Percentiles rank a stretch among this genome's conserved stretches.
Conservation (phyloP, 495 filamentous ascomycete species). For the Penicillium lividum region DNA sequence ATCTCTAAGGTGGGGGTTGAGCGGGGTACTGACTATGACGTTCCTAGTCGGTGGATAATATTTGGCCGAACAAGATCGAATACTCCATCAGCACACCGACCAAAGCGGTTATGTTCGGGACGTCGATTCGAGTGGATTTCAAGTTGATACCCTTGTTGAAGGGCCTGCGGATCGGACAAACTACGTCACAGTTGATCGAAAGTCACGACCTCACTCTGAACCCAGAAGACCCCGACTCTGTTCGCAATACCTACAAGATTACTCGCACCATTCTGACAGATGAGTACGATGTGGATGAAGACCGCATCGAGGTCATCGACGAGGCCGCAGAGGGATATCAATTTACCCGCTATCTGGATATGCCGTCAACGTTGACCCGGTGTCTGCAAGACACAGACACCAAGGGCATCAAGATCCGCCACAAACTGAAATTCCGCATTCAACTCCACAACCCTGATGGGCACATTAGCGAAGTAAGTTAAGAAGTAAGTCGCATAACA, state of each 20-base stretch:
- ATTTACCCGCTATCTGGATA: slow-evolving; percentile 63
- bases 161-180: slow-evolving; percentile 76
- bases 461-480: slow-evolving; percentile 78
- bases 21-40: slow-evolving; percentile 14
- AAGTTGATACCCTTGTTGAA: slow-evolving; percentile 82
- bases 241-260: slow-evolving; percentile 59
- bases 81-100: slow-evolving; percentile 87
- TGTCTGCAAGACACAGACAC: slow-evolving; percentile 87
- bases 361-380: slow-evolving; percentile 73
- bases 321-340: slow-evolving; percentile 79
- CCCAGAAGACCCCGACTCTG: slow-evolving; percentile 49
- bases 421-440: slow-evolving; percentile 83
- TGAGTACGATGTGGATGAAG: slow-evolving; percentile 58
- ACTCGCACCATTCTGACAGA: slow-evolving; percentile 64
- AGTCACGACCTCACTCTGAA: slow-evolving; percentile 66
- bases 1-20: neutral
- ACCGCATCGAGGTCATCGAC: slow-evolving; percentile 66
- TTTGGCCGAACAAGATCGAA: slow-evolving; percentile 93
- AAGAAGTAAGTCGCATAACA: neutral
- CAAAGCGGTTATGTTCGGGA: slow-evolving; percentile 90
- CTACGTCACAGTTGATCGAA: slow-evolving; percentile 75
- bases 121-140: slow-evolving; percentile 75
- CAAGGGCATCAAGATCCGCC: slow-evolving; percentile 79
- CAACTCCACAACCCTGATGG: slow-evolving; percentile 92
- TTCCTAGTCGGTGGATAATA: slow-evolving; percentile 74